Evolutionary conservation across 2,329 filamentous ascomycete species (phyloP).

Genomic region (Fusarium caatingaense): DNA sequence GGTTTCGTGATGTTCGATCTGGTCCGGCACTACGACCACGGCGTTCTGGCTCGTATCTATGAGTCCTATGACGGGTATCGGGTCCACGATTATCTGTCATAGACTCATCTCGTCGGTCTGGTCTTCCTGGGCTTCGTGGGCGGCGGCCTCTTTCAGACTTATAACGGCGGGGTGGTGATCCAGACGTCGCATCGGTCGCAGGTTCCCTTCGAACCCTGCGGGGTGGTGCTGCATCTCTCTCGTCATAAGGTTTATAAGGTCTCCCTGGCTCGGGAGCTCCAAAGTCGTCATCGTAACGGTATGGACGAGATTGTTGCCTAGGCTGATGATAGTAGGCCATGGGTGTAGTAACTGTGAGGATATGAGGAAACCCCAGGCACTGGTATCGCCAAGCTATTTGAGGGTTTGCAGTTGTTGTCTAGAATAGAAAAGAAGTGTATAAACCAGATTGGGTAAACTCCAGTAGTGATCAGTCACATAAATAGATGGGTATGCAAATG

Average conservation of each 20-base stretch:
- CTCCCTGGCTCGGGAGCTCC: constrained; percentile 34
- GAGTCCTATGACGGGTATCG: constrained; percentile 12
- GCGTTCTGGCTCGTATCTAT: constrained; percentile 31
- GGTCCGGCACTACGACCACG: constrained; percentile 42
- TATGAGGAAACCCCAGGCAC: neutral
- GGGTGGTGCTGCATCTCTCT: constrained; percentile 18
- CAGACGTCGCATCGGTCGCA: constrained; percentile 12
- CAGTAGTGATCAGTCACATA: constrained; percentile 8
- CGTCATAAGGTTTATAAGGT: constrained; percentile 38
- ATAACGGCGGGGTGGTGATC: constrained; percentile 39
- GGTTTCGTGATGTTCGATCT: constrained; percentile 23
- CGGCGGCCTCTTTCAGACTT: constrained; percentile 41
- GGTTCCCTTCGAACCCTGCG: constrained; percentile 24
- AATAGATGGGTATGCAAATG: neutral
- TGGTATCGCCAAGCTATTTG: neutral
- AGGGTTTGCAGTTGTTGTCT: neutral
- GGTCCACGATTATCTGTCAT: constrained; percentile 13
- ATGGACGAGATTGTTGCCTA: constrained; percentile 40
- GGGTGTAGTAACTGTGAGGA: neutral
- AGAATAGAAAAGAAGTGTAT: neutral
- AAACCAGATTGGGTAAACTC: constrained; percentile 1
- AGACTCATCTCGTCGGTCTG: constrained; percentile 33
- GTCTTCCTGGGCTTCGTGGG: constrained; percentile 31
- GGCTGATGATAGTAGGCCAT: constrained; percentile 46
- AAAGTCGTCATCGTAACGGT: constrained; percentile 45